These are phyloP conservation scores for Ophiostoma montium DNA, from an alignment of 2,329 filamentous ascomycete species.

Conservation along the genomic window DNA sequence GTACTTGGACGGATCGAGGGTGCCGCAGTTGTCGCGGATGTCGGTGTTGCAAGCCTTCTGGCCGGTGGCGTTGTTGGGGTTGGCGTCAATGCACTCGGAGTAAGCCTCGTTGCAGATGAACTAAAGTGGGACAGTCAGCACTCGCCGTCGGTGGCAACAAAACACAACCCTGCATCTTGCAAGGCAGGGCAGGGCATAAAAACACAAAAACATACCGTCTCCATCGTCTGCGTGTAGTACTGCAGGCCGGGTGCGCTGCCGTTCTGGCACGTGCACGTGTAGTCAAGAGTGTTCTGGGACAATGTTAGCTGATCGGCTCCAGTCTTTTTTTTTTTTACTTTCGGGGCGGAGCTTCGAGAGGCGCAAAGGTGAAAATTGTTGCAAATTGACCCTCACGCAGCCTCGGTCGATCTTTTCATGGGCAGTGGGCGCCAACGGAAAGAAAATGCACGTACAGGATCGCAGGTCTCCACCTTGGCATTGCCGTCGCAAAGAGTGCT, in stretches of 20 bases:
- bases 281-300: constrained; percentile 28
- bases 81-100: constrained; percentile 30
- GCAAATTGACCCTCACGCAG: neutral
- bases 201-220: constrained; percentile 21
- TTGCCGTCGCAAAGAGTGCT: constrained; percentile 28
- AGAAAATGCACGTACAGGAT: constrained; percentile 24
- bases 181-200: no score
- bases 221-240: constrained; percentile 38
- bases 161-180: no score
- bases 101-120: constrained; percentile 39
- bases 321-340: neutral
- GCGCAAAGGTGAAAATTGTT: neutral
- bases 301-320: constrained; percentile 5
- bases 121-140: constrained; percentile 14
- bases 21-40: constrained; percentile 35
- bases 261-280: constrained; percentile 36
- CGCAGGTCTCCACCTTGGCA: constrained; percentile 29
- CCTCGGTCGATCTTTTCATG: neutral
- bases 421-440: neutral
- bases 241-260: constrained; percentile 35
- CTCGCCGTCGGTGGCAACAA: neutral
- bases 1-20: constrained; percentile 24
- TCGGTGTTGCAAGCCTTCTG: constrained; percentile 26
- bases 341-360: neutral
- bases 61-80: constrained; percentile 24